phyloP scores from a whole-genome alignment of 768 basidiomycete species.

The Lactarius trivialis region DNA sequence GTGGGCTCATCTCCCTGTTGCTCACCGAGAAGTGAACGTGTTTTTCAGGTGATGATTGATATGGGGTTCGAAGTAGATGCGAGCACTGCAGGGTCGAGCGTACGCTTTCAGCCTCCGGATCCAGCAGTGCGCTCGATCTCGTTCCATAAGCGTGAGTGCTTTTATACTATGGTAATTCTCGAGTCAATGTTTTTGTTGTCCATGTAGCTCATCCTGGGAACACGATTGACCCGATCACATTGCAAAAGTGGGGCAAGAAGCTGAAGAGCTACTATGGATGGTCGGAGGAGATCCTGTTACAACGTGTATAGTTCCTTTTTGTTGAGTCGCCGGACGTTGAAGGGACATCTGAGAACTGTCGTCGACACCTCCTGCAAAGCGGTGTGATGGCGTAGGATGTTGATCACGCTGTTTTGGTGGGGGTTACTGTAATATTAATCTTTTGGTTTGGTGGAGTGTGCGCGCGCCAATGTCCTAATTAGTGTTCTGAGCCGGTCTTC shows the following conservation, averaged over 20 bases:
- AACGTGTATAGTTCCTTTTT: slow-evolving; percentile 4
- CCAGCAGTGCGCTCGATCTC: slow-evolving; percentile 25
- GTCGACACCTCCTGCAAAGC: slow-evolving; percentile 4
- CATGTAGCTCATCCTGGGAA: slow-evolving; percentile 29
- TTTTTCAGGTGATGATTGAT: slow-evolving; percentile 27
- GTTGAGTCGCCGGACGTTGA: not conserved
- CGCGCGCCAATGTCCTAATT: not conserved
- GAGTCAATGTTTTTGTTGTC: not conserved
- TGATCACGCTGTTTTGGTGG: slow-evolving; percentile 13
- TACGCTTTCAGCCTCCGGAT: slow-evolving; percentile 30
- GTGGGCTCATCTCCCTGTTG: not conserved
- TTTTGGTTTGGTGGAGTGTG: slow-evolving; percentile 1
- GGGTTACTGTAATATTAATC: not conserved
- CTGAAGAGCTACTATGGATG: slow-evolving; percentile 29
- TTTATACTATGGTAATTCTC: not conserved
- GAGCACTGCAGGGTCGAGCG: slow-evolving; percentile 30
- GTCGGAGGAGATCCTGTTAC: slow-evolving; percentile 25
- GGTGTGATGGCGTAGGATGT: slow-evolving; percentile 1
- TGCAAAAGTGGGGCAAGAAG: slow-evolving; percentile 27
- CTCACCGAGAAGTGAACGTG: not conserved
- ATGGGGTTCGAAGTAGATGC: slow-evolving; percentile 30
- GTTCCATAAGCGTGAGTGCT: slow-evolving; percentile 29
- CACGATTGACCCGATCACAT: slow-evolving; percentile 26
- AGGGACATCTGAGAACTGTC: not conserved
- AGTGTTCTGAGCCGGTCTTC: not conserved